Evolutionary conservation across 2,329 filamentous ascomycete genomes (phyloP).

Genomic region (Xylariaceae sp.): DNA sequence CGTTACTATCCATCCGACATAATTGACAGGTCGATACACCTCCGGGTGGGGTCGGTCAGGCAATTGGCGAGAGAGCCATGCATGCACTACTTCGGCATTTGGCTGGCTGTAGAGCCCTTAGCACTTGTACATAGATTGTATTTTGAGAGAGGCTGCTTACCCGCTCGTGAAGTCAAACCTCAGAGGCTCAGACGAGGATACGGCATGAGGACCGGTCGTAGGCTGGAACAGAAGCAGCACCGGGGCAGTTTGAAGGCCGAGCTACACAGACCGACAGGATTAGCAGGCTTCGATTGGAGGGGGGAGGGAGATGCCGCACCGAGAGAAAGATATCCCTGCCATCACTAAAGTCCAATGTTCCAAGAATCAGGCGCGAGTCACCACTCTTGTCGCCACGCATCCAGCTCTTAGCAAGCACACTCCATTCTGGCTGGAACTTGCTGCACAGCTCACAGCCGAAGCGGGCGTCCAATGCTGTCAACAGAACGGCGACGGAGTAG

Average conservation of each 20-base stretch:
- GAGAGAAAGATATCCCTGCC: conserved; percentile 81
- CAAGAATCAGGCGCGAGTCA: conserved; percentile 68
- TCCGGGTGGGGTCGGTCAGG: conserved; percentile 69
- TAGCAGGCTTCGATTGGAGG: background rate
- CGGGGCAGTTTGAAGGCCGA: conserved; percentile 89
- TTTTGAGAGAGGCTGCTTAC: no score
- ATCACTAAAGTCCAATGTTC: conserved; percentile 78
- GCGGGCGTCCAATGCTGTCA: conserved; percentile 77
- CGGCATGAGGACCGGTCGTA: conserved; percentile 73
- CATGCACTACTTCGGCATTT: conserved; percentile 71
- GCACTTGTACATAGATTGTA: no score
- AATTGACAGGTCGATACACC: conserved; percentile 84
- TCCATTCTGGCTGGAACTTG: conserved; percentile 93
- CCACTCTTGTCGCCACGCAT: conserved; percentile 70
- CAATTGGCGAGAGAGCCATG: conserved; percentile 72
- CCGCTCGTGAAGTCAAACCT: conserved; percentile 80
- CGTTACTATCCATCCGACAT: conserved; percentile 61
- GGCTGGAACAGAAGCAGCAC: conserved; percentile 83
- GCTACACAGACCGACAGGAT: conserved; percentile 40
- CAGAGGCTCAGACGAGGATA: conserved; percentile 57
- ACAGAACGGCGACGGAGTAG: conserved; percentile 71
- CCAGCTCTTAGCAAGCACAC: conserved; percentile 81
- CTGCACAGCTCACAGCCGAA: conserved; percentile 82
- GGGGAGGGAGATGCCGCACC: conserved; percentile 41
- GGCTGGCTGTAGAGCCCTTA: no score